phyloP scores from a whole-genome alignment of 2,329 filamentous ascomycete genomes.

The Drechslerella dactyloides region DNA sequence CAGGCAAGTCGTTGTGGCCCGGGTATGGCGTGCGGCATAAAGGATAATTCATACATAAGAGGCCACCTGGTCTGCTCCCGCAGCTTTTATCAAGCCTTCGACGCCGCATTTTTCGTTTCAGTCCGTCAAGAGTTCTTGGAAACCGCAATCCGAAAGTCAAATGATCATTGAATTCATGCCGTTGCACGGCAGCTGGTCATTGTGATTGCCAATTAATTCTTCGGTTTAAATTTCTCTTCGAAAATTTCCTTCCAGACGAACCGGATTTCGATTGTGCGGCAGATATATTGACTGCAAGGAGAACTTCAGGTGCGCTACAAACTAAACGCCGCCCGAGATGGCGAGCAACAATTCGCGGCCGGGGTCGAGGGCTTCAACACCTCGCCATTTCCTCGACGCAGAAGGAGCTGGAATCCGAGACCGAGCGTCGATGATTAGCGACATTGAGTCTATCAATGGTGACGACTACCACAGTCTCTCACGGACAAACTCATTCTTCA shows the following conservation, averaged over 20 bases:
- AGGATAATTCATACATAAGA: constrained; percentile 22
- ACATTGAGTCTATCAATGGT: constrained; percentile 32
- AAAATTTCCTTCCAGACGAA: too few species aligned
- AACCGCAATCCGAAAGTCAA: background rate
- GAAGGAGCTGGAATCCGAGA: constrained; percentile 5
- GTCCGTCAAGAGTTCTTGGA: background rate
- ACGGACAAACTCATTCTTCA: constrained; percentile 19
- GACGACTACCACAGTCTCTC: constrained; percentile 24
- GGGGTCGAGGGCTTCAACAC: constrained; percentile 24
- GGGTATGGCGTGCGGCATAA: constrained; percentile 18
- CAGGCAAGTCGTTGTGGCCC: background rate
- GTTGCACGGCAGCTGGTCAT: background rate
- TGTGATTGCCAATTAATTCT: background rate
- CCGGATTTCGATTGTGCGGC: background rate
- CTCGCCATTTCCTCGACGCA: constrained; percentile 30
- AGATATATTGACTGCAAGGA: constrained; percentile 7
- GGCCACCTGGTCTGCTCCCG: constrained; percentile 2
- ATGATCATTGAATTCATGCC: background rate
- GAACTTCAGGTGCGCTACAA: constrained; percentile 13
- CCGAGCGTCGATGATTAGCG: constrained; percentile 38
- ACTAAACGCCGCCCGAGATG: constrained; percentile 11
- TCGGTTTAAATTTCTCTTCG: too few species aligned
- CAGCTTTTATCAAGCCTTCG: background rate
- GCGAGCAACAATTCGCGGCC: constrained; percentile 22
- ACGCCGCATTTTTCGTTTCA: background rate